Base-by-base conservation (phyloP, 805 yeast genomes). In the Dipodascus geniculatus region DNA sequence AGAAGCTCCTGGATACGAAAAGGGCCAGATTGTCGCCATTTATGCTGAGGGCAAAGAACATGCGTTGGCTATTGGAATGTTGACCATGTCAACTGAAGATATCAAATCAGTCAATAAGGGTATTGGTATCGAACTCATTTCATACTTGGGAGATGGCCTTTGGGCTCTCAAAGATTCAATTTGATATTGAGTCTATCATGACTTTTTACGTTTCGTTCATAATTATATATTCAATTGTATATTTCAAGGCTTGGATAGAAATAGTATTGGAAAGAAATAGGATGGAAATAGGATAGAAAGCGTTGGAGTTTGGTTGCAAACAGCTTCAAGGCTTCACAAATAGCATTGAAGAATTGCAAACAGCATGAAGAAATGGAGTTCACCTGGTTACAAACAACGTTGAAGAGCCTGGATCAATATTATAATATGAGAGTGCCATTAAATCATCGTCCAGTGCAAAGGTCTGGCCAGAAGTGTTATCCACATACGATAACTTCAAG, bases 31-130 rank as follows among this genome's bases (percentile, higher is more conserved):
- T 24, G 96, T 90, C 49, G 77, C 85, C 6, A 78, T 91, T 23
- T 85, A 82, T 65, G 96, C 97, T 51, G 96, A 90, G 70, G 96
- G 96, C 55, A 91, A 91, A 65, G 95, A 89, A 59, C 74, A 78
- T 62, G 96, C 97, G 0, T 71, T 91, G 68, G 97, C 97, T 3
- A 75, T 91, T 55, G 98, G 97, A n/a, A 81, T 82, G 61, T 73
- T 91, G 57, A 69, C 78, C 50, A 87, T 90, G 96, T 82, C 89
- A 61, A 85, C 95, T 1, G 91, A 86, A 61, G 96, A 90, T 50
- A 89, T 90, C 63, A 86, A 85, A 68, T 71, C 78, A 20, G 74
- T 79, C 47, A 90, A 90, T 67, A 90, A 90, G 68, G 96, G 95
- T 48, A 82, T 86, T 56, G 97, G 96, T 64, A 80, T 91, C 54